These are phyloP conservation scores for Wallemia ichthyophaga DNA, from an alignment of 1,284 basidiomycete species.

Conservation along the genomic window DNA sequence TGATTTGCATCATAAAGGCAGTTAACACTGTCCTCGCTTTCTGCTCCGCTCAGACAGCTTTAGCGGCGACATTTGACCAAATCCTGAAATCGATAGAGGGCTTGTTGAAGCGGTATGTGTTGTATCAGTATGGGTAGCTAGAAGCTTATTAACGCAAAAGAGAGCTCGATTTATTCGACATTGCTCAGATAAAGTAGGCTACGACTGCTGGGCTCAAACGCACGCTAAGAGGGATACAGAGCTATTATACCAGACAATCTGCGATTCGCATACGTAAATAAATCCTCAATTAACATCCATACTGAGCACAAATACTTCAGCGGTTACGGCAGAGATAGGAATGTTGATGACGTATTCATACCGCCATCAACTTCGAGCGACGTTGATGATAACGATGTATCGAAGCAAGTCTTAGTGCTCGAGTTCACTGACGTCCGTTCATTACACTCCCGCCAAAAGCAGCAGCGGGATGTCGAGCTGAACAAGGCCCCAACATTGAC, in stretches of 20 bases:
- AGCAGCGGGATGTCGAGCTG: background rate
- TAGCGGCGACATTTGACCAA: slow-evolving; percentile 48
- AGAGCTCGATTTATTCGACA: slow-evolving; percentile 40
- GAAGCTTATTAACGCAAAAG: slow-evolving; percentile 16
- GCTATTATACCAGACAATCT: slow-evolving; percentile 50
- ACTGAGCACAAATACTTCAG: slow-evolving; percentile 11
- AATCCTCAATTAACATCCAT: slow-evolving; percentile 30
- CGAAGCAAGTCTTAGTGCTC: slow-evolving; percentile 38
- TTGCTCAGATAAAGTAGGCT: slow-evolving; percentile 54
- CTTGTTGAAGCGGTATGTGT: slow-evolving; percentile 31
- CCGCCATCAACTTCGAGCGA: slow-evolving; percentile 11
- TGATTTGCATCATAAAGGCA: slow-evolving; percentile 22
- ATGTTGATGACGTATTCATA: slow-evolving; percentile 10
- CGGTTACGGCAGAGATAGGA: slow-evolving; percentile 7
- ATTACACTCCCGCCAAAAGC: background rate
- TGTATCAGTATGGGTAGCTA: slow-evolving; percentile 5
- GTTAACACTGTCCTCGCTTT: slow-evolving; percentile 73
- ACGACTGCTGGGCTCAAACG: background rate
- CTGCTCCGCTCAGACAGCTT: slow-evolving; percentile 46
- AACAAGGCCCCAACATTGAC: slow-evolving; percentile 15
- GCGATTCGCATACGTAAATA: slow-evolving; percentile 50
- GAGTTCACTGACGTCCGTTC: slow-evolving; percentile 20
- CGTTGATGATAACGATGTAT: slow-evolving; percentile 13
- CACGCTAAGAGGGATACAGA: slow-evolving; percentile 16
- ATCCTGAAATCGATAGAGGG: slow-evolving; percentile 47